Conservation (phyloP, 2,329 filamentous ascomycete genomes). For the Xylariaceae sp. region DNA sequence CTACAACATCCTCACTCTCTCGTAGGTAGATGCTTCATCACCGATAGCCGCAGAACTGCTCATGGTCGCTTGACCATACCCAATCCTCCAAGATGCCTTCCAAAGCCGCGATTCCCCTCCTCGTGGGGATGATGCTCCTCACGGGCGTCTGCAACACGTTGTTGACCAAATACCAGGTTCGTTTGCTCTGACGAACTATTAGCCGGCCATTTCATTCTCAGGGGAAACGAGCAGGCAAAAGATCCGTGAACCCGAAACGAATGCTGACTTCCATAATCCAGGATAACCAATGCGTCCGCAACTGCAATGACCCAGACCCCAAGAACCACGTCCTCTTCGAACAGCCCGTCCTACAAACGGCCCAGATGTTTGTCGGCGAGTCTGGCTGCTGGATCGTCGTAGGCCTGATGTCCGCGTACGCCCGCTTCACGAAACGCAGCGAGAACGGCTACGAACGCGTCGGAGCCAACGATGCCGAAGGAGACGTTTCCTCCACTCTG, state of each 20-base stretch:
- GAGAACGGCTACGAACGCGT: conserved; percentile 63
- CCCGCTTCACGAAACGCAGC: conserved; percentile 46
- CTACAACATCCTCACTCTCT: not conserved
- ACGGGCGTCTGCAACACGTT: conserved; percentile 97
- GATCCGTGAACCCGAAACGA: not conserved
- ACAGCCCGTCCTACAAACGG: conserved; percentile 91
- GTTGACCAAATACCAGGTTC: conserved; percentile 90
- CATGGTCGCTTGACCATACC: conserved; percentile 1
- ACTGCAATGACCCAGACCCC: conserved; percentile 70
- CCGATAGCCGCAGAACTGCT: not conserved
- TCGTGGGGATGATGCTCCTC: conserved; percentile 93
- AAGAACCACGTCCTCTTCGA: conserved; percentile 71
- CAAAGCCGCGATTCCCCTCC: conserved; percentile 68
- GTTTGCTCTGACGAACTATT: conserved; percentile 17
- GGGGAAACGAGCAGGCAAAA: not conserved
- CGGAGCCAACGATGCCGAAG: conserved; percentile 41
- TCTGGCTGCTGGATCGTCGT: conserved; percentile 94
- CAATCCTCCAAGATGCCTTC: conserved; percentile 55
- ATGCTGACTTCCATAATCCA: conserved; percentile 31
- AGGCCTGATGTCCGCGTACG: conserved; percentile 61
- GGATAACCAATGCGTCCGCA: conserved; percentile 95
- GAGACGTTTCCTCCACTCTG: conserved; percentile 40
- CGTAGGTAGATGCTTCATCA: not conserved
- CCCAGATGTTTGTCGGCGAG: conserved; percentile 97
- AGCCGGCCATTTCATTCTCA: not conserved